Conservation (phyloP, 371 early-diverging fungal genomes). For the Hamiltosporidium tvaerminnensis region DNA sequence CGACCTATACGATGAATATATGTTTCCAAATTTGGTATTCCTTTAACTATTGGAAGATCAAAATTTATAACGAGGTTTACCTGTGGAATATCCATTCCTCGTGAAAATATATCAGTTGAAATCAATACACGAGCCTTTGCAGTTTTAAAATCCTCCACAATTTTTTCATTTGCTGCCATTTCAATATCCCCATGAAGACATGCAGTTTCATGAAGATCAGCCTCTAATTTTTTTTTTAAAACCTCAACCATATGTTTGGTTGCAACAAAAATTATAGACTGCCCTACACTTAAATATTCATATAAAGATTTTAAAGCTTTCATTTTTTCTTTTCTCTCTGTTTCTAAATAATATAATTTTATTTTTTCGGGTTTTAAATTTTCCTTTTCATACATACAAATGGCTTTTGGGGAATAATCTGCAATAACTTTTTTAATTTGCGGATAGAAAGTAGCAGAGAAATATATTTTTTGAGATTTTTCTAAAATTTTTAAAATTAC, state of each 20-base stretch:
- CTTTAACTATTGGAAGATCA: constrained; percentile 70
- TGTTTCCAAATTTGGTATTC: constrained; percentile 66
- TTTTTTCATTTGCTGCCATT: constrained; percentile 82
- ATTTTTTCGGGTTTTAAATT: constrained; percentile 51
- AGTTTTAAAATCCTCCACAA: constrained; percentile 88
- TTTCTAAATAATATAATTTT: constrained; percentile 45
- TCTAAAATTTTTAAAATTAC: constrained; percentile 16
- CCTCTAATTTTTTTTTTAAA: constrained; percentile 81
- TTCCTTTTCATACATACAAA: constrained; percentile 17
- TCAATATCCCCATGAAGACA: constrained; percentile 90
- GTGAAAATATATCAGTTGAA: constrained; percentile 67
- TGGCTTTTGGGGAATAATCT: constrained; percentile 7
- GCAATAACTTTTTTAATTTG: constrained; percentile 33
- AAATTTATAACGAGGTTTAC: constrained; percentile 98
- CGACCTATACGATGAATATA: constrained; percentile 93
- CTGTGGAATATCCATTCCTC: constrained; percentile 96
- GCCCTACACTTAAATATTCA: constrained; percentile 85
- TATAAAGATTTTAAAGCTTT: constrained; percentile 80
- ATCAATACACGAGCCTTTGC: constrained; percentile 53
- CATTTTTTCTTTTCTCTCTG: constrained; percentile 13
- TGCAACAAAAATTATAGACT: constrained; percentile 95
- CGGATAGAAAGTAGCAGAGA: constrained; percentile 49
- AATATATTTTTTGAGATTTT: constrained; percentile 41
- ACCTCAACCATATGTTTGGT: constrained; percentile 85
- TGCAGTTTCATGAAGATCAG: constrained; percentile 85